Conservation (phyloP, 2,329 filamentous ascomycete genomes). For the Tolypocladium guangdongense region DNA sequence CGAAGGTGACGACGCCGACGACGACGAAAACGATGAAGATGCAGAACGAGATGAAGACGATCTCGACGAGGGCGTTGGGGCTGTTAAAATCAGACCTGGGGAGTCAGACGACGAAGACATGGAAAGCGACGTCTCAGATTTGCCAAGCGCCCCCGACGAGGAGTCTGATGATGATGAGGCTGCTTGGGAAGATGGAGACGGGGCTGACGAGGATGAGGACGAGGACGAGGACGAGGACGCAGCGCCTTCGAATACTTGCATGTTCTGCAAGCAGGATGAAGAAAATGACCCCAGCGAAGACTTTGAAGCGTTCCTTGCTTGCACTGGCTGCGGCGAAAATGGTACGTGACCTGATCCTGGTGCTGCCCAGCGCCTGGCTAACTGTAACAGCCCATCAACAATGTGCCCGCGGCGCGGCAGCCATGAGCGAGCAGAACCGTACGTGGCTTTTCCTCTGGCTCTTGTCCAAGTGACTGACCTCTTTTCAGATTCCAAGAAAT, state of each 20-base stretch:
- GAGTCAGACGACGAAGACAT: conserved; percentile 39
- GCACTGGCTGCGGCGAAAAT: conserved; percentile 68
- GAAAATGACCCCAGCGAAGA: conserved; percentile 73
- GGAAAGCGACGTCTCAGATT: conserved; percentile 35
- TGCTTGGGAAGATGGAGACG: conserved; percentile 45
- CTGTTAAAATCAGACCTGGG: conserved; percentile 44
- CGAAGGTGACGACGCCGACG: conserved; percentile 23
- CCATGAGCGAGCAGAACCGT: conserved; percentile 23
- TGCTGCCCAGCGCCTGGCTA: conserved; percentile 19
- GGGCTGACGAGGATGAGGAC: conserved; percentile 46
- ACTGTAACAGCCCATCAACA: conserved; percentile 70
- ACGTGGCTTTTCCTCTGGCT: conserved; percentile 2
- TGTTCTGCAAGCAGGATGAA: conserved; percentile 76
- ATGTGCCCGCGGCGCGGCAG: conserved; percentile 63
- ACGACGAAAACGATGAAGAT: conserved; percentile 21
- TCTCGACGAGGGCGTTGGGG: conserved; percentile 43
- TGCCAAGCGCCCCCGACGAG: conserved; percentile 34
- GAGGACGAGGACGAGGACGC: conserved; percentile 46
- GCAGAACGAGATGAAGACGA: conserved; percentile 25
- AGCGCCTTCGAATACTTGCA: conserved; percentile 35
- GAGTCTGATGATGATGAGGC: conserved; percentile 6
- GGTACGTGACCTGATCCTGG: conserved; percentile 44
- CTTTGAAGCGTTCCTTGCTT: conserved; percentile 69
- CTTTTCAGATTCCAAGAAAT: conserved; percentile 27
- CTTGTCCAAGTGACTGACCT: conserved; percentile 11